phyloP scores from a whole-genome alignment of 371 early-diverging fungal genomes.

The Blakeslea trispora region DNA sequence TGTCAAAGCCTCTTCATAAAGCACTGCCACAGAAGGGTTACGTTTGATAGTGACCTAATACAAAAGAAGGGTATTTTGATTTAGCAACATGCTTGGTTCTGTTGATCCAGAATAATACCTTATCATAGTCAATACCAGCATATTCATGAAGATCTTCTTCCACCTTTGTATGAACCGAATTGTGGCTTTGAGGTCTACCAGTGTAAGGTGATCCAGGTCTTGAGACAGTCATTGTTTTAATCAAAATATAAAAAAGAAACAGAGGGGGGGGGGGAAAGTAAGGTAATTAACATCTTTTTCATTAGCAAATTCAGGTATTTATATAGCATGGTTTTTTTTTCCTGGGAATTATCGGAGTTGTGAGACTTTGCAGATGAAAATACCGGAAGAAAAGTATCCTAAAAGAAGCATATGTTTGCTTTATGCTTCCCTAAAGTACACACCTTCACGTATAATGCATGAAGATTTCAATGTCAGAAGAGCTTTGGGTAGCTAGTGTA shows the following conservation, averaged over 20 bases:
- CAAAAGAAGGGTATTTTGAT: too few species aligned
- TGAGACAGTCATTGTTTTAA: conserved; percentile 26
- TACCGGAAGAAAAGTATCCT: neutral
- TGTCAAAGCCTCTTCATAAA: conserved; percentile 94
- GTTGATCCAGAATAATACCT: conserved; percentile 29
- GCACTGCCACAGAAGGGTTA: conserved; percentile 77
- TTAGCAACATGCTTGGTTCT: too few species aligned
- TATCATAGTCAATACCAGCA: conserved; percentile 58
- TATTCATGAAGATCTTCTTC: conserved; percentile 56
- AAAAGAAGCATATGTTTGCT: too few species aligned
- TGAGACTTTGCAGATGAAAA: neutral
- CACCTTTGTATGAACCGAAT: conserved; percentile 45
- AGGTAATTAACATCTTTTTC: neutral
- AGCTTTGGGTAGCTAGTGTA: neutral
- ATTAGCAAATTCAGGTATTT: neutral
- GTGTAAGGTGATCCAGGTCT: conserved; percentile 50
- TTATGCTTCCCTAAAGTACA: neutral
- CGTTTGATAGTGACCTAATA: conserved; percentile 59
- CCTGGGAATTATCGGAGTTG: conserved; percentile 9
- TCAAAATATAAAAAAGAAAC: neutral
- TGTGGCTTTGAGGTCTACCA: conserved; percentile 40
- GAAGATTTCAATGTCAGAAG: neutral
- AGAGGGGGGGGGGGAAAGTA: neutral
- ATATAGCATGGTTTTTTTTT: neutral
- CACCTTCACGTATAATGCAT: neutral